Conservation (phyloP, 768 basidiomycete genomes). For the Pisolithus marmoratus region DNA sequence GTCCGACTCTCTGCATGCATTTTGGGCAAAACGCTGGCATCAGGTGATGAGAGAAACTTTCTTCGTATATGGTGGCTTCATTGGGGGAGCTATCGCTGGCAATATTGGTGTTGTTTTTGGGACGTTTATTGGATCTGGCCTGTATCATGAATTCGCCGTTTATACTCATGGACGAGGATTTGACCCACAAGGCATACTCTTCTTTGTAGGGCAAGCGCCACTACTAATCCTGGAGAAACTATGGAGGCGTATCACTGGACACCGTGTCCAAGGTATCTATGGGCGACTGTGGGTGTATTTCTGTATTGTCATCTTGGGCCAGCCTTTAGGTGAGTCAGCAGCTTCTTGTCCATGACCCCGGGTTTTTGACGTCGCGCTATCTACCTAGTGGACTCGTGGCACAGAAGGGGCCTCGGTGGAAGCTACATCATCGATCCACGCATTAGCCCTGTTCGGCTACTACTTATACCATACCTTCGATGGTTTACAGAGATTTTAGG, state of each 20-base stretch:
- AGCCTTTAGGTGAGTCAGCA: constrained; percentile 52
- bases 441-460: constrained; percentile 49
- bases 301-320: constrained; percentile 54
- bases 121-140: constrained; percentile 68
- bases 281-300: constrained; percentile 70
- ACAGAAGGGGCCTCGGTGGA: constrained; percentile 62
- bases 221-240: constrained; percentile 56
- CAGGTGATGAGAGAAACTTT: constrained; percentile 69
- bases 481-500: constrained; percentile 10
- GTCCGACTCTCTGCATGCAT: constrained; percentile 59
- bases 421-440: constrained; percentile 56
- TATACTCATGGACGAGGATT: constrained; percentile 60
- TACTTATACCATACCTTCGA: constrained; percentile 35
- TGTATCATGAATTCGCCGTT: constrained; percentile 68
- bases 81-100: constrained; percentile 48
- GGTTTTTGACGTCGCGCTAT: background rate
- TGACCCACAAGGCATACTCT: constrained; percentile 49
- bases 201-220: constrained; percentile 64
- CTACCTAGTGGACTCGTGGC: constrained; percentile 67
- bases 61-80: constrained; percentile 64
- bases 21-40: constrained; percentile 80
- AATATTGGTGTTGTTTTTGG: constrained; percentile 63
- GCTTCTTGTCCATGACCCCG: background rate
- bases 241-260: constrained; percentile 55
- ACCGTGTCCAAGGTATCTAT: constrained; percentile 49